A percentile compares a stretch with the other conserved stretches of the same genome.
Evolutionary conservation across 2,329 filamentous ascomycete species (phyloP).

Genomic region (Cordyceps fumosorosea): DNA sequence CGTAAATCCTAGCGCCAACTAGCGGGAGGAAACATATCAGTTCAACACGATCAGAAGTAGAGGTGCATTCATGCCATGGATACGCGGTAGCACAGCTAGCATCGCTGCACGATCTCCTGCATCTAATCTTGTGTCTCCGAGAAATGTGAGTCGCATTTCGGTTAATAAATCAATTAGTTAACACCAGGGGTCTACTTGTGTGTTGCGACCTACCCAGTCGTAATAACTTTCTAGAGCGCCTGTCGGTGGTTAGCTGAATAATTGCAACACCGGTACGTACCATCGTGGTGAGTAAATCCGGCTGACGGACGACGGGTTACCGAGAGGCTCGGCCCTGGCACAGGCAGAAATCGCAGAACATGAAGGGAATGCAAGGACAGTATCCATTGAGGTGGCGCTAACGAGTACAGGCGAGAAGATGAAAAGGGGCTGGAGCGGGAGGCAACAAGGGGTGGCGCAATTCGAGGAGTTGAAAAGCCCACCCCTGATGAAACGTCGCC

Average conservation of each 20-base stretch:
- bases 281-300: not conserved
- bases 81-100: not conserved
- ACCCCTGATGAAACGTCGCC: conserved; percentile 4
- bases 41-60: not conserved
- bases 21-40: too few relatives aligned
- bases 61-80: not conserved
- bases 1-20: too few relatives aligned
- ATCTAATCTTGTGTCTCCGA: not conserved
- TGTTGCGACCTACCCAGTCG: too few relatives aligned
- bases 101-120: not conserved
- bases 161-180: too few relatives aligned
- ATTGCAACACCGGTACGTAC: not conserved
- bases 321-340: not conserved
- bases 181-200: too few relatives aligned
- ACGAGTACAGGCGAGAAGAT: not conserved
- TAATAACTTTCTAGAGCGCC: too few relatives aligned
- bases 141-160: not conserved
- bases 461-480: not conserved
- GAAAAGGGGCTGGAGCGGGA: not conserved
- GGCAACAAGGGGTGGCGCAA: not conserved
- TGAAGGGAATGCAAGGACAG: not conserved
- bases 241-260: too few relatives aligned
- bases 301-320: not conserved
- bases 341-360: not conserved
- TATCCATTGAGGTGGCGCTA: not conserved